Conservation (phyloP, 129 eudicot species). For the Arctium lappa region DNA sequence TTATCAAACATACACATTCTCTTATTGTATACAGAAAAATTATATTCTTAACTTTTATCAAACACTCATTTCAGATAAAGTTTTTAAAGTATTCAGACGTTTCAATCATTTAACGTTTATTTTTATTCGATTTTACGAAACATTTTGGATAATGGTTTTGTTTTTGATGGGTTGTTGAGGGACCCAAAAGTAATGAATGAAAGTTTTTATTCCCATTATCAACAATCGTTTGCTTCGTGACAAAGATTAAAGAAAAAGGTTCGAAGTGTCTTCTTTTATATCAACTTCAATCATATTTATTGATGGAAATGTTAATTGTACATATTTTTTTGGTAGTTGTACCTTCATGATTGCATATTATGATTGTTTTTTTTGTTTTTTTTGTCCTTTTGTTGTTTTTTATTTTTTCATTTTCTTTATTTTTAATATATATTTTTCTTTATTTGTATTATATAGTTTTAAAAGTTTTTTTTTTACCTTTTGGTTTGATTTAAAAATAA, state of each 20-base stretch:
- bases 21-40: no score
- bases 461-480: no score
- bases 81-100: neutral
- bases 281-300: conserved; percentile 12
- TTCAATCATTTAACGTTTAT: neutral
- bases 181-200: conserved; percentile 17
- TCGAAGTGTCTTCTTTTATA: conserved; percentile 17
- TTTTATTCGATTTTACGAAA: neutral
- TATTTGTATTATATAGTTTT: no score
- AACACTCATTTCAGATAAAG: neutral
- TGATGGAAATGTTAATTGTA: neutral
- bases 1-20: neutral
- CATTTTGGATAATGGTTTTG: neutral
- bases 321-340: no score
- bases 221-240: conserved; percentile 29
- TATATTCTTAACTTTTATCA: neutral
- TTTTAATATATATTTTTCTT: no score
- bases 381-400: no score
- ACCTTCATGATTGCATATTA: no score
- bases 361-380: no score
- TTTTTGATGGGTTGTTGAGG: neutral
- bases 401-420: no score
- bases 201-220: conserved; percentile 21
- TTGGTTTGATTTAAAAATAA: no score
- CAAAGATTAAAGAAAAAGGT: conserved; percentile 21